phyloP scores from a whole-genome alignment of 1,284 basidiomycete species.

The Ceratobasidium sp. region DNA sequence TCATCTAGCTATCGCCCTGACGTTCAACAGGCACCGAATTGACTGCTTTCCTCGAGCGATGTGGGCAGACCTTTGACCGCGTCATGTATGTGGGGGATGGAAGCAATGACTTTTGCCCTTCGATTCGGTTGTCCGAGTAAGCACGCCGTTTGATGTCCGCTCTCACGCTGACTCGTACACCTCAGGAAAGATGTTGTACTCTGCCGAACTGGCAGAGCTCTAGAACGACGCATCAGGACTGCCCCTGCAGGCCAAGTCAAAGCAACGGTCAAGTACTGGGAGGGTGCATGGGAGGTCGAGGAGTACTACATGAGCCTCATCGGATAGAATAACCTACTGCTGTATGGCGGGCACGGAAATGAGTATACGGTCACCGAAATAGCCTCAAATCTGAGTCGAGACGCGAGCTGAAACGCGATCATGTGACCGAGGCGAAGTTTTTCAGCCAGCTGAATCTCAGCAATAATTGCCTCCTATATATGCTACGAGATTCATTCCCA shows the following conservation, averaged over 20 bases:
- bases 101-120: constrained; percentile 94
- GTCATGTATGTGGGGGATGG: constrained; percentile 96
- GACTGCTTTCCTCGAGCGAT: constrained; percentile 79
- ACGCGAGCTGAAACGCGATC: constrained; percentile 6
- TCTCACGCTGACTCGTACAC: neutral
- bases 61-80: constrained; percentile 77
- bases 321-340: neutral
- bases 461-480: too few species aligned
- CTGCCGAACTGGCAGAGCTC: constrained; percentile 80
- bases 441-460: too few species aligned
- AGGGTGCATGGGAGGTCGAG: constrained; percentile 94
- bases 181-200: constrained; percentile 80
- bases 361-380: neutral
- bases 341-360: neutral
- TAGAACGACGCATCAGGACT: constrained; percentile 79
- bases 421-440: neutral
- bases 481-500: too few species aligned
- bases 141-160: constrained; percentile 51
- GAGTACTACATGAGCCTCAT: constrained; percentile 59
- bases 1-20: neutral
- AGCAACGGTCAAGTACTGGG: constrained; percentile 85
- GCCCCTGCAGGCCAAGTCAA: constrained; percentile 74
- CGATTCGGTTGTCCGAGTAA: constrained; percentile 82
- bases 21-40: constrained; percentile 82
- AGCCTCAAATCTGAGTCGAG: neutral